Conservation (phyloP, 2,329 filamentous ascomycete genomes). For the Microsporum audouinii region DNA sequence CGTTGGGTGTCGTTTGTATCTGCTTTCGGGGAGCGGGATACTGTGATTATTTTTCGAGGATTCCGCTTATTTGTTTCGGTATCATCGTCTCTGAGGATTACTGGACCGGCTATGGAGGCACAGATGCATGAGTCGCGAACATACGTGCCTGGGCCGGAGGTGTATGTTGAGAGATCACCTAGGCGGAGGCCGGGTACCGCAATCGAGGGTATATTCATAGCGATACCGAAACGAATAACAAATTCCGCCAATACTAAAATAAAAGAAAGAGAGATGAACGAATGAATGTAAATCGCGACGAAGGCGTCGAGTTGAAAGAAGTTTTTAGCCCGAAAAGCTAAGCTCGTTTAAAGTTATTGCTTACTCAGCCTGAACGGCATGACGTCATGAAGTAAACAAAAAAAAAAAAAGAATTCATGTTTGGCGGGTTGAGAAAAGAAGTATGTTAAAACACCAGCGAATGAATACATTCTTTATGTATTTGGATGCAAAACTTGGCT, state of each 20-base stretch:
- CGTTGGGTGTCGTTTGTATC: neutral
- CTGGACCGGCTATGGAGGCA: slow-evolving; percentile 68
- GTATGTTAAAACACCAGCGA: neutral
- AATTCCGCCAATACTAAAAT: slow-evolving; percentile 1
- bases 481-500: neutral
- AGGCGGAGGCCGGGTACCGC: slow-evolving; percentile 75
- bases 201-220: slow-evolving; percentile 32
- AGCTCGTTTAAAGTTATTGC: neutral
- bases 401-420: neutral
- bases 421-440: neutral
- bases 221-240: neutral
- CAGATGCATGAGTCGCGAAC: slow-evolving; percentile 63
- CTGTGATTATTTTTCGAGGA: slow-evolving; percentile 18
- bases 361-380: neutral
- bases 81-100: slow-evolving; percentile 39
- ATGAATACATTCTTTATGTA: neutral
- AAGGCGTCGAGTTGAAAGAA: neutral
- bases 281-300: neutral
- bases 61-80: slow-evolving; percentile 20
- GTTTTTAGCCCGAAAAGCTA: neutral
- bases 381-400: neutral
- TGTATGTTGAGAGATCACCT: slow-evolving; percentile 54
- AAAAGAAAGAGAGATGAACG: slow-evolving; percentile 10
- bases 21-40: slow-evolving; percentile 23
- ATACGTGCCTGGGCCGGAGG: slow-evolving; percentile 73